A percentile compares a stretch with the other conserved stretches of the same genome.
Conservation (phyloP, 352 stramenopile species). For the Peronospora destructor region DNA sequence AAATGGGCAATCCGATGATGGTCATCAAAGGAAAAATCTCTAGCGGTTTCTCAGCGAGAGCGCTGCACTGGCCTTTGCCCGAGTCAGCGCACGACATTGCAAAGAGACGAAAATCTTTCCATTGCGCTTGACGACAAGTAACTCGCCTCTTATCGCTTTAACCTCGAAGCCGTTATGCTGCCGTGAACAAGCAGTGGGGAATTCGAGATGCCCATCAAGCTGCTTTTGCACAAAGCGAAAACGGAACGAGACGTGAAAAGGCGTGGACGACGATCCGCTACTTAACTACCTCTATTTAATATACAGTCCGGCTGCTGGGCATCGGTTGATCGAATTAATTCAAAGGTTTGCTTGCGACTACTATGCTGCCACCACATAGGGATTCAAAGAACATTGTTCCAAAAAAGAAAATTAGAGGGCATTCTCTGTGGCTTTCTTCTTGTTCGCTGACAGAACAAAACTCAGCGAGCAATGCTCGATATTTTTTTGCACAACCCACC, state of each 20-base stretch:
- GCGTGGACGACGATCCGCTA: constrained; percentile 16
- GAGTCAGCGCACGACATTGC: constrained; percentile 14
- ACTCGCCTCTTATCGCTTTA: constrained; percentile 3
- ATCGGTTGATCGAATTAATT: not conserved
- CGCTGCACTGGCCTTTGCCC: constrained; percentile 5
- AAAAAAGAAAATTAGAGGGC: not conserved
- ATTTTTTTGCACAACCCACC: constrained; percentile 91
- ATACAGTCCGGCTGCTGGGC: no score
- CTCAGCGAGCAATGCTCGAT: constrained; percentile 93
- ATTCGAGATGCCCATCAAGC: constrained; percentile 21
- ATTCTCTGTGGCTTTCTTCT: not conserved
- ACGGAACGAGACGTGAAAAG: constrained; percentile 23
- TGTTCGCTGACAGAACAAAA: constrained; percentile 94
- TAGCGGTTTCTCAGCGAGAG: constrained; percentile 20
- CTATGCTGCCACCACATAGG: constrained; percentile 7
- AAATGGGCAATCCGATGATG: constrained; percentile 12
- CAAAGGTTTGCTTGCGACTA: no score
- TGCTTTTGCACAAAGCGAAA: constrained; percentile 12
- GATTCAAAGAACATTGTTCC: not conserved
- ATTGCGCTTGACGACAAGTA: constrained; percentile 13
- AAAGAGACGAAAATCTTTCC: constrained; percentile 22
- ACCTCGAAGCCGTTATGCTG: constrained; percentile 13
- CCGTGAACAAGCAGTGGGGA: constrained; percentile 9
- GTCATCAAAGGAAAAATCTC: constrained; percentile 18
- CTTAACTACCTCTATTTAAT: no score